Evolutionary conservation across 2,329 filamentous ascomycete genomes (phyloP).

Genomic region (Cladophialophora immunda): DNA sequence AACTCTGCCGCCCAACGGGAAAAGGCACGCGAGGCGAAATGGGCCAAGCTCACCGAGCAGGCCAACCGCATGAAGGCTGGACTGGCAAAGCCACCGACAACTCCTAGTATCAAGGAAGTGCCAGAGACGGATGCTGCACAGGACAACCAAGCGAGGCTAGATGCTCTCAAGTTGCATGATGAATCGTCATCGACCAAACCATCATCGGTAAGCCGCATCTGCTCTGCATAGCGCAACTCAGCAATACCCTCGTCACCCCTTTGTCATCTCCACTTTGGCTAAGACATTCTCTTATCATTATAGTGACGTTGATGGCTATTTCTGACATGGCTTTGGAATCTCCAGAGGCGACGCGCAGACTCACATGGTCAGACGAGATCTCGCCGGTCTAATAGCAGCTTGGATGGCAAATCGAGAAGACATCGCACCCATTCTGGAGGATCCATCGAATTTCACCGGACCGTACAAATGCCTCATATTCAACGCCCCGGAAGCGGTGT

Average conservation of each 20-base stretch:
- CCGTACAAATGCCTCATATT: conserved; percentile 25
- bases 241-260: not conserved
- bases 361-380: conserved; percentile 43
- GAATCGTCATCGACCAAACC: conserved; percentile 64
- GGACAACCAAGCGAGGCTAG: conserved; percentile 85
- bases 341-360: conserved; percentile 57
- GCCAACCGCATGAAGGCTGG: conserved; percentile 73
- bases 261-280: conserved; percentile 48
- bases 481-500: conserved; percentile 27
- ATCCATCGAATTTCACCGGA: conserved; percentile 33
- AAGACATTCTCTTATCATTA: conserved; percentile 48
- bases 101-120: conserved; percentile 50
- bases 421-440: conserved; percentile 34
- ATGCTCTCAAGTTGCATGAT: conserved; percentile 90
- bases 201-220: conserved; percentile 54
- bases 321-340: conserved; percentile 56
- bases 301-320: conserved; percentile 52
- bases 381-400: conserved; percentile 38
- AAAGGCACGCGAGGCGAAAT: conserved; percentile 81
- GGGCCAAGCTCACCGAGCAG: conserved; percentile 84
- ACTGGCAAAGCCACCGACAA: conserved; percentile 45
- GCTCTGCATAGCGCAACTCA: not conserved
- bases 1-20: conserved; percentile 89
- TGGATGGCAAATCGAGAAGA: conserved; percentile 31
- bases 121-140: conserved; percentile 82